These are phyloP conservation scores for Rhododendron ferrugineum DNA, from an alignment of 148 eudicot genomes.

Conservation along the genomic window DNA sequence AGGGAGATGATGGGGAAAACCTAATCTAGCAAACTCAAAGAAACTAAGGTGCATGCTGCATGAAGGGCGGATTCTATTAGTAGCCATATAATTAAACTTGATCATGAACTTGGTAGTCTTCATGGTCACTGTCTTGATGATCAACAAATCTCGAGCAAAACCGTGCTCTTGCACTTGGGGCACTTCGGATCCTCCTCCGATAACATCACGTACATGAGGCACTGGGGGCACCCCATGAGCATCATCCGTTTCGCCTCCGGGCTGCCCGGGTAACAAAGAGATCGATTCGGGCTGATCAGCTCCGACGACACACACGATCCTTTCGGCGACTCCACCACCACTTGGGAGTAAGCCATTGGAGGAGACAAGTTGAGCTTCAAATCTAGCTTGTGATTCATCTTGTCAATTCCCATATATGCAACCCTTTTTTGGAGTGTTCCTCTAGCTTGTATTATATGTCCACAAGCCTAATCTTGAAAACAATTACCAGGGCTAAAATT, in stretches of 20 bases:
- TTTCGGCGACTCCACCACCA: not conserved
- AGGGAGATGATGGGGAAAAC: not conserved
- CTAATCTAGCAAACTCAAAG: not conserved
- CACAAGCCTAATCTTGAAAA: not conserved
- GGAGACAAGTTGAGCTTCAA: conserved; percentile 35
- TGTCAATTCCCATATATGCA: not conserved
- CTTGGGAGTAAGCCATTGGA: not conserved
- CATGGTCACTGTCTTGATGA: not conserved
- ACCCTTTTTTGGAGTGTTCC: not conserved
- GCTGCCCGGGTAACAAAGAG: conserved; percentile 9
- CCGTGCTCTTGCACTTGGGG: conserved; percentile 49
- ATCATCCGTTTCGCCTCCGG: conserved; percentile 40
- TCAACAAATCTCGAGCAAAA: conserved; percentile 37
- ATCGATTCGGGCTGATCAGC: not conserved
- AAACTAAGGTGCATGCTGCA: not conserved
- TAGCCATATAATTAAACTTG: not conserved
- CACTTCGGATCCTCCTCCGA: conserved; percentile 39
- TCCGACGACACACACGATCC: conserved; percentile 33
- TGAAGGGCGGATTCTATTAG: not conserved
- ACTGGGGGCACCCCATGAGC: conserved; percentile 31
- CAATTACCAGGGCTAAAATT: not conserved
- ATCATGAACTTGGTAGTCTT: no score
- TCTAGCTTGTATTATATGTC: not conserved
- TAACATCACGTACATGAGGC: conserved; percentile 53
- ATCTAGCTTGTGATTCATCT: conserved; percentile 17